Conservation (phyloP, 768 basidiomycete species). For the Boletus subparvulus region DNA sequence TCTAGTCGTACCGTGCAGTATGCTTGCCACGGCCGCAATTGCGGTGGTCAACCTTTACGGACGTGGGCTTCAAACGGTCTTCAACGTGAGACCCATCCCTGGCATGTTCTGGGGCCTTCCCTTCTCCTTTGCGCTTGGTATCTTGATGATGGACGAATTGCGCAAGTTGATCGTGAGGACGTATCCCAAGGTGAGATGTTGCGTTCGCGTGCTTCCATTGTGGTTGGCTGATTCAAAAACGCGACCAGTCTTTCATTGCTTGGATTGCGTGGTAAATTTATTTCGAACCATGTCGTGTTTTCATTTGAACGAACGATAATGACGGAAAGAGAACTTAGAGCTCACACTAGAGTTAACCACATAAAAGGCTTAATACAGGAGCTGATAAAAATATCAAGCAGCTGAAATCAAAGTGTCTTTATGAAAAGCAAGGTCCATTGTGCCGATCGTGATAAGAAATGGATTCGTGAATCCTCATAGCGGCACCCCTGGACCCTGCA, state of each 20-base stretch:
- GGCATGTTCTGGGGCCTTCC: slow-evolving; percentile 47
- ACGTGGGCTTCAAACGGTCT: slow-evolving; percentile 25
- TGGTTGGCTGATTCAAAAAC: not conserved
- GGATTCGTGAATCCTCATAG: no score
- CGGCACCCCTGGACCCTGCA: no score
- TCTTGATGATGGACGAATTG: slow-evolving; percentile 45
- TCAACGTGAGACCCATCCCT: slow-evolving; percentile 39
- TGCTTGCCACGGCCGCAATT: slow-evolving; percentile 32
- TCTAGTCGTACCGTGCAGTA: slow-evolving; percentile 31
- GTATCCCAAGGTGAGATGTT: slow-evolving; percentile 39
- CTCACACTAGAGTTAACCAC: no score
- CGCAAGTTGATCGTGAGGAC: slow-evolving; percentile 46
- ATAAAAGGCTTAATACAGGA: no score
- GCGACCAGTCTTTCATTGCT: slow-evolving; percentile 22
- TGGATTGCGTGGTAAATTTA: slow-evolving; percentile 22
- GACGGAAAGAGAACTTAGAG: no score
- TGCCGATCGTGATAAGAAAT: no score
- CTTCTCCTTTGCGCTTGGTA: slow-evolving; percentile 40
- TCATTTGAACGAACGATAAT: not conserved
- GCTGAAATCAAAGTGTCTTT: no score
- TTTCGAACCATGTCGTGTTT: not conserved
- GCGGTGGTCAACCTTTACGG: slow-evolving; percentile 39
- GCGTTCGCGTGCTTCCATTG: no score
- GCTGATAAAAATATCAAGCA: no score
- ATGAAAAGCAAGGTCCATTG: no score